Evolutionary conservation across 164 flowering plant species (phyloP), one percentile per base, ranked within the genome.

Genomic region (Vitis cinerea): DNA sequence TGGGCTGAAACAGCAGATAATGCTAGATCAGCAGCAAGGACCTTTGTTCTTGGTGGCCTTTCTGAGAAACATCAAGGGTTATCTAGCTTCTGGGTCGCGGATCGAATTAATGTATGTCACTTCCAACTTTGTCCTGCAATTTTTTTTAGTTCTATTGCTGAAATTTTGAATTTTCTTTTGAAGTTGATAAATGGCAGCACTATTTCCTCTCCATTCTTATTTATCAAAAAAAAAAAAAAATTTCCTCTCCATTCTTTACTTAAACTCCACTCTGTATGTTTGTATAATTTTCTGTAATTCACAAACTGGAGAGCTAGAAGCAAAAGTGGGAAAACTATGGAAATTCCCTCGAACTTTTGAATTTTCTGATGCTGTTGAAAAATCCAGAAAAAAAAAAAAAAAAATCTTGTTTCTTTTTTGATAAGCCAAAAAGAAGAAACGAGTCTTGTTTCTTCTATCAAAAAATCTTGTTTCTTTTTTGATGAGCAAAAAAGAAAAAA

Each of bases 1-100:
- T 94, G 96, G 98, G 95, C 99, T 52, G 93, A 90, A 77, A 86
- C 95, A 13, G 91, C 96, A 27, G 94, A 94, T 57, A 88, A 89
- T 82, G 99, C 99, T 53, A 76, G 98, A 71, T 87, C 94, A 71
- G 96, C 90, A 27, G 99, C 99, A 49, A 77, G 99, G 50, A 75
- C 78, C 19, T 79, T 82, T 71, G 94, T 94, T 84, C 88, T 92
- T 75, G 88, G 93, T 76, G 97, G 99, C 58, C 91, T 94, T 64
- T 89, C 98, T 15, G 92, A 87, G 74, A 91, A 91, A 75, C 76
- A 92, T 83, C 72, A 91, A 65, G 99, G 99, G 50, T 65, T 94
- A 71, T 74, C 83, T 47, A 81, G 84, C 64, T 94, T 89, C 82
- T 92, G 97, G 97, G 85, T 77, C 63, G 73, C 85, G 49, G 90